These are phyloP conservation scores for Neofusicoccum sp. DNA, from an alignment of 2,329 filamentous ascomycete genomes.

Conservation along the genomic window DNA sequence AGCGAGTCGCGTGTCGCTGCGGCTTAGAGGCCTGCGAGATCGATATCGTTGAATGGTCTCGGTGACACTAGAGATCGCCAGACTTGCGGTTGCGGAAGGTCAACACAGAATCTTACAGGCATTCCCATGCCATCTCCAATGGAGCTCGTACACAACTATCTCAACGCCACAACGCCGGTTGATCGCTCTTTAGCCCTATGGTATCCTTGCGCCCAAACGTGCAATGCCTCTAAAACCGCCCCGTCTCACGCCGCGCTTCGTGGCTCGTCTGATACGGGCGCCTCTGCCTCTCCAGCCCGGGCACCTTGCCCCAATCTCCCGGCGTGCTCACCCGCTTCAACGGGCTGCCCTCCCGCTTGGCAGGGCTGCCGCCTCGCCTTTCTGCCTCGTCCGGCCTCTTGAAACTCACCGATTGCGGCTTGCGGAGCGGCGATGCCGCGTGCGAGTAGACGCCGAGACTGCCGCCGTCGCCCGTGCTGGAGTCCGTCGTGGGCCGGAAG, in stretches of 20 bases:
- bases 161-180: too few species aligned
- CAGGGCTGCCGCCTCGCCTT: conserved; percentile 40
- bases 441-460: conserved; percentile 80
- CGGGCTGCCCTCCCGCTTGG: conserved; percentile 43
- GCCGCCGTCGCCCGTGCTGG: conserved; percentile 64
- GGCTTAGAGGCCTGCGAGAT: too few species aligned
- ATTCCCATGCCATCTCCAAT: too few species aligned
- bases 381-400: conserved; percentile 34
- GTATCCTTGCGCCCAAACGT: not conserved
- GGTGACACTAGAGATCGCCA: too few species aligned
- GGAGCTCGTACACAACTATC: too few species aligned
- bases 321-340: conserved; percentile 49
- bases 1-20: too few species aligned
- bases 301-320: conserved; percentile 3
- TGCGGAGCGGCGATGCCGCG: conserved; percentile 80
- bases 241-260: not conserved
- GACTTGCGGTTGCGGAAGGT: too few species aligned
- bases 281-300: conserved; percentile 3
- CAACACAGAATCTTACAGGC: too few species aligned
- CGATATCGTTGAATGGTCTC: too few species aligned
- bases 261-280: not conserved
- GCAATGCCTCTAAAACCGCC: not conserved
- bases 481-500: conserved; percentile 48
- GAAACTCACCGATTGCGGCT: conserved; percentile 66
- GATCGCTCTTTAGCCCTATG: not conserved